These are phyloP conservation scores for Aquilaria yunnanensis DNA, from an alignment of 345 rosid genomes.

Conservation along the genomic window DNA sequence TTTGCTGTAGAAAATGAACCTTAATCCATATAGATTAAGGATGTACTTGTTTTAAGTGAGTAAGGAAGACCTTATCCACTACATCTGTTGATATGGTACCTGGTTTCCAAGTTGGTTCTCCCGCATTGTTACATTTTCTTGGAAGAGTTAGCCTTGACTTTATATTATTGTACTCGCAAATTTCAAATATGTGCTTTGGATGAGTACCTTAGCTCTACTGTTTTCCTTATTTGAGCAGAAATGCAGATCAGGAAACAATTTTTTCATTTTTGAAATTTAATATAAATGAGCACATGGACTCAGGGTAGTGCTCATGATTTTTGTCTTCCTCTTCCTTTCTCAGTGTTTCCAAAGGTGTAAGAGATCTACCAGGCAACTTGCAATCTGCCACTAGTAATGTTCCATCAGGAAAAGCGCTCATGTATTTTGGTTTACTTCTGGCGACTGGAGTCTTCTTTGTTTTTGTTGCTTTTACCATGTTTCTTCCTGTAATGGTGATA, in stretches of 20 bases:
- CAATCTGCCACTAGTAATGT: slow-evolving; percentile 83
- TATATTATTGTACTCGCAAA: no score
- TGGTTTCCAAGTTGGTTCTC: no score
- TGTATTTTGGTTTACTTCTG: slow-evolving; percentile 79
- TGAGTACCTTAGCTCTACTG: no score
- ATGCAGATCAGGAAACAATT: background rate
- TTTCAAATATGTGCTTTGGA: no score
- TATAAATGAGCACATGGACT: background rate
- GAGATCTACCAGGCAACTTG: slow-evolving; percentile 70
- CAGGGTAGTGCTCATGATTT: slow-evolving; percentile 3
- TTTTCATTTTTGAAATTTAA: background rate
- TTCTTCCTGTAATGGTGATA: slow-evolving; percentile 90
- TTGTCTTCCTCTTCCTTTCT: slow-evolving; percentile 4
- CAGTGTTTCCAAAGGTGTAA: slow-evolving; percentile 90
- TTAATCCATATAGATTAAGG: no score
- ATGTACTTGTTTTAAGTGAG: no score
- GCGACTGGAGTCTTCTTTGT: slow-evolving; percentile 80
- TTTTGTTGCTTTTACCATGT: slow-evolving; percentile 84
- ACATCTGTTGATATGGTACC: no score
- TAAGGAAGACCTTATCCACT: no score
- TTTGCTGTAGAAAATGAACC: no score
- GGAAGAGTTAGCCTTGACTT: no score
- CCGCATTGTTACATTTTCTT: no score
- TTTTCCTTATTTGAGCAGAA: no score
- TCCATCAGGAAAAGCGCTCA: slow-evolving; percentile 79